Percentiles rank a stretch among this genome's conserved stretches.
Evolutionary conservation across 768 basidiomycete species (phyloP).

Genomic region (Serendipita sp.): DNA sequence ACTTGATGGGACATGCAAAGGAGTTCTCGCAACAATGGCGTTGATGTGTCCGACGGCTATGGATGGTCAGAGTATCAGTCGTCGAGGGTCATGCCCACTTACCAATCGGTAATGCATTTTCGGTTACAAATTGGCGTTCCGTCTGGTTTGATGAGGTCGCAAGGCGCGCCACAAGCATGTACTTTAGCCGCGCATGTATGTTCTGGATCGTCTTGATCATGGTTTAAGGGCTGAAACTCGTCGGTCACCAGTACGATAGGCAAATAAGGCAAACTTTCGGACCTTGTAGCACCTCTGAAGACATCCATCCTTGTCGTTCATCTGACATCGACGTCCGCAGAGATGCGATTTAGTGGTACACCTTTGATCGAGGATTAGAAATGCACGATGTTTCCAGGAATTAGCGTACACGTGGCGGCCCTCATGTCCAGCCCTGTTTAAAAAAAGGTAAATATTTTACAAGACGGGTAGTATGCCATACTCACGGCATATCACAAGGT

Average conservation of each 20-base stretch:
- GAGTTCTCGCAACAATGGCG: slow-evolving; percentile 33
- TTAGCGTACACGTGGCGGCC: slow-evolving; percentile 35
- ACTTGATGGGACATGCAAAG: slow-evolving; percentile 36
- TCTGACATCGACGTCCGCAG: slow-evolving; percentile 35
- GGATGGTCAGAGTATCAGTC: neutral
- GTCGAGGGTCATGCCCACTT: neutral
- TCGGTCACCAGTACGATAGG: neutral
- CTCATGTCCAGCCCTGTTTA: slow-evolving; percentile 38
- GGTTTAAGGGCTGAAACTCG: slow-evolving; percentile 28
- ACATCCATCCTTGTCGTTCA: slow-evolving; percentile 35
- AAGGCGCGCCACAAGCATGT: slow-evolving; percentile 39
- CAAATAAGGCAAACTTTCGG: neutral
- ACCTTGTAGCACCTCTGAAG: slow-evolving; percentile 37
- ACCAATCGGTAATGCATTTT: slow-evolving; percentile 19
- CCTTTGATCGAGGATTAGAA: slow-evolving; percentile 30
- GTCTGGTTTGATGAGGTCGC: slow-evolving; percentile 13
- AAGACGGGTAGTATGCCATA: neutral
- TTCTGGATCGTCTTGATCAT: slow-evolving; percentile 21
- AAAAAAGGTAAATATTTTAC: neutral
- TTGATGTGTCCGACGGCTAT: slow-evolving; percentile 30
- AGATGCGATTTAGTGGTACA: slow-evolving; percentile 24
- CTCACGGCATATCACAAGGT: slow-evolving; percentile 34
- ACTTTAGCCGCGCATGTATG: slow-evolving; percentile 29
- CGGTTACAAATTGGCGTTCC: slow-evolving; percentile 26
- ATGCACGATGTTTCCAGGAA: neutral